Evolutionary conservation across 306 rosid species (phyloP).

Genomic region (Quercus engelmannii): DNA sequence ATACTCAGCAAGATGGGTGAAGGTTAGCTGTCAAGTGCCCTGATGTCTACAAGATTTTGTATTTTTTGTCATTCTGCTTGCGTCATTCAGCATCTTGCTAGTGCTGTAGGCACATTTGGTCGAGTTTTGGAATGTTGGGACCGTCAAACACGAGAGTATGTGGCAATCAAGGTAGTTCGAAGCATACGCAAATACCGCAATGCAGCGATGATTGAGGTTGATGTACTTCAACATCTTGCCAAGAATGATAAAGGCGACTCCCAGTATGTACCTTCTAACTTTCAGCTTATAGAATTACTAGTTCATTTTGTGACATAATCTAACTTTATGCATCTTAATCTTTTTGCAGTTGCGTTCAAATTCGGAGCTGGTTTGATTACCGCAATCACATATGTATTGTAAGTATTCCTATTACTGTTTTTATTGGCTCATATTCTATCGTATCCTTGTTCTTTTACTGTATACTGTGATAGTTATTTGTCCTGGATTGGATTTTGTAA

Average conservation of each 20-base stretch:
- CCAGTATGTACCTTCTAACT: slow-evolving; percentile 37
- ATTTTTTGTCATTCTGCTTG: slow-evolving; percentile 66
- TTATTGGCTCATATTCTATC: background rate
- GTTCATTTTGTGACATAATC: slow-evolving; percentile 12
- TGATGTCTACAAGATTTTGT: slow-evolving; percentile 77
- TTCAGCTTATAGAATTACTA: slow-evolving; percentile 21
- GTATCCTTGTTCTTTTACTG: slow-evolving; percentile 7
- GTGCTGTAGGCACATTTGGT: slow-evolving; percentile 99
- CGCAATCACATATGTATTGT: slow-evolving; percentile 96
- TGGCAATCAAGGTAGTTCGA: slow-evolving; percentile 87
- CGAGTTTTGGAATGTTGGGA: slow-evolving; percentile 99
- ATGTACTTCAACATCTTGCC: slow-evolving; percentile 64
- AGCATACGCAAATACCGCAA: slow-evolving; percentile 86
- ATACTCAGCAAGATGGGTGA: slow-evolving; percentile 96
- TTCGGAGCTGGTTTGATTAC: slow-evolving; percentile 85
- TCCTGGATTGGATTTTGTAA: background rate
- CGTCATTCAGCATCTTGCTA: slow-evolving; percentile 91
- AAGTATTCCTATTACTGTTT: slow-evolving; percentile 38
- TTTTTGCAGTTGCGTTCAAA: slow-evolving; percentile 81
- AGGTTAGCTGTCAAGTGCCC: slow-evolving; percentile 95
- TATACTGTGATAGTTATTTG: background rate
- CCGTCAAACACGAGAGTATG: slow-evolving; percentile 77
- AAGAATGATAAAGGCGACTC: slow-evolving; percentile 60
- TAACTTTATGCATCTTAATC: slow-evolving; percentile 17
- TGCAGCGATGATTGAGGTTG: slow-evolving; percentile 94